Base-by-base conservation (phyloP, 768 basidiomycete species). In the Rhizopogon vinicolor region DNA sequence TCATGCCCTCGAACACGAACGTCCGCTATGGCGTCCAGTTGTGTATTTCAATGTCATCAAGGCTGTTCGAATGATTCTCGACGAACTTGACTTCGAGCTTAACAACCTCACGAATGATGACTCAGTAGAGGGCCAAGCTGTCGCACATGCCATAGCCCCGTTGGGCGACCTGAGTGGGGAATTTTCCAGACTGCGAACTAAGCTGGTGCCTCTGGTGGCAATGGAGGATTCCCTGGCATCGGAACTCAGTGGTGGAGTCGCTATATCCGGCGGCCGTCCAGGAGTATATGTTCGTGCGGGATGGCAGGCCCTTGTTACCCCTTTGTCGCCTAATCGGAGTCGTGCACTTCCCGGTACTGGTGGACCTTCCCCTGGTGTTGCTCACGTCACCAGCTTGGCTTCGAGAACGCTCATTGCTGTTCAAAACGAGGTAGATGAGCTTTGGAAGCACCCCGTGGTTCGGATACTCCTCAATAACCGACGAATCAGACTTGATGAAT, bases 31-130 rank as follows among this genome's bases (percentile, higher is more conserved):
- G 91, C 79, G 83, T 18, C 83, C 87, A 3, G 84, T 91, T 31
- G 85, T 93, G 31, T 90, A 89, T 71, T 86, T 89, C 75, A 93
- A 93, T 72, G 77, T 92, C 60, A 81, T 93, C 76, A 86, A 84
- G 65, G 89, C 88, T 49, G 73, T 91, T 18, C 84, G 86, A 29
- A 85, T 82, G 72, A 84, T 89, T 45, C 78, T 92, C 51, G 81
- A 84, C 55, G 87, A 89, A 61, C 73, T 91, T 7, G 87, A 89
- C 60, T 74, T 73, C 59, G 82, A 85, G 61, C 76, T 82, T 60
- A 63, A 74, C 41, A 64, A 66, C 65, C 62, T 68, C 2, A 60
- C 53, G 5, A 53, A 58, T 0, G 68, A 70, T 16, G 42, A 62
- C n/a, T 59, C 70, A 3, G 60, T 65, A 37, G 70, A 72, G 40